Evolutionary conservation across 176 grass and related monocot species (phyloP).

Genomic region (Urochloa ruziziensis): DNA sequence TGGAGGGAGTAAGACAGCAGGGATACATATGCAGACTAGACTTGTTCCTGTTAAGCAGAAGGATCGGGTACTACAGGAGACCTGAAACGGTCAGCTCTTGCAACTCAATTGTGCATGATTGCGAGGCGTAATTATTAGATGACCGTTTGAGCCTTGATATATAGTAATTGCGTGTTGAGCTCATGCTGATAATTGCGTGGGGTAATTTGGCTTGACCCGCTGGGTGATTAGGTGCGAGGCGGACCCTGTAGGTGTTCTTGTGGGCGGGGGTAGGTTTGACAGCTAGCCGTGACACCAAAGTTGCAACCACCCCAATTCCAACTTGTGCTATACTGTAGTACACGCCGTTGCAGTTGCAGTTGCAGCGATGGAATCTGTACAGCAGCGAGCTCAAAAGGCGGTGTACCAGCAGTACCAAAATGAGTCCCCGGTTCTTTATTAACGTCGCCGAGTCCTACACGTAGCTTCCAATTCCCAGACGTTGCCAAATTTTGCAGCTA

Average conservation of each 20-base stretch:
- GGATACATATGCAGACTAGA: not conserved
- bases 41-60: not conserved
- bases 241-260: not conserved
- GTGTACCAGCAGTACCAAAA: not conserved
- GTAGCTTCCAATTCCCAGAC: not conserved
- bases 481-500: not conserved
- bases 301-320: constrained; percentile 29
- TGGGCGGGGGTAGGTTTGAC: constrained; percentile 36
- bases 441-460: no score
- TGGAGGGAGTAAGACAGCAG: not conserved
- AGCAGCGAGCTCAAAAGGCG: not conserved
- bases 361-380: not conserved
- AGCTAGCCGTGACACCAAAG: constrained; percentile 33
- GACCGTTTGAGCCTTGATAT: no score
- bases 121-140: not conserved
- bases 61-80: not conserved
- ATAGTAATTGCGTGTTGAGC: no score
- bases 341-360: not conserved
- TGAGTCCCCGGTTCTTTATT: not conserved
- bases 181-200: not conserved
- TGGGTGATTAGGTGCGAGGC: not conserved
- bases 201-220: constrained; percentile 13
- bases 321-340: not conserved
- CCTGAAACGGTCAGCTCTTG: not conserved
- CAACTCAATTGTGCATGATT: not conserved